Base-by-base conservation (phyloP, 768 basidiomycete genomes). In the Russula earlei region DNA sequence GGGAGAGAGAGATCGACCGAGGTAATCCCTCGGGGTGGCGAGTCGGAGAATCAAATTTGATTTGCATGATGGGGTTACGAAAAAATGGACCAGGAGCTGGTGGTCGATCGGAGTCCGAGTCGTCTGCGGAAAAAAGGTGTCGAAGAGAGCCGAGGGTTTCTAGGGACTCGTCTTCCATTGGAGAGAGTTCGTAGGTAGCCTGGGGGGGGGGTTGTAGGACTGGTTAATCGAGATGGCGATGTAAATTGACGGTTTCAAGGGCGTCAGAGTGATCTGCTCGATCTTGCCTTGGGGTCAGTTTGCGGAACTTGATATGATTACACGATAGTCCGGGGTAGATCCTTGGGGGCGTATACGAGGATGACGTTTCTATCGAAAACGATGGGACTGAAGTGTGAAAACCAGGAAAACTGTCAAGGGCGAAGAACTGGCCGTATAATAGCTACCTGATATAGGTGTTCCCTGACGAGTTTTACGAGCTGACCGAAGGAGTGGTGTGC, bases 111-210 rank as follows among this genome's bases (percentile, higher is more conserved):
- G 61, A 52, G 47, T 63, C 68, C 15, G 61, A 52, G 47, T 64
- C 55, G 20, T 57, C 52, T 17, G 56, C 71, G 12, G 71, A 66
- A 69, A 75, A 77, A 63, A 84, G 72, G 67, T 85, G 83, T 40
- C 81, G 75, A 52, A 85, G 75, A 47, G 83, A 83, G 62, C 83
- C 77, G 31, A 72, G 67, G n/a, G 63, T 58, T 64, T 84, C 82
- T 43, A 83, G 75, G 20, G 66, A 63, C 62, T 84, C 82, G 52
- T 83, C 78, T 50, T 72, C 69, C 22, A 73, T 74, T 24, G 83
- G 69, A 36, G 74, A 68, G 51, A 67, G 60, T 17, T 42, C 12
- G 37, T 5, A 11, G 11, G n/a, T n/a, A n/a, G n/a, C n/a, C n/a
- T n/a, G n/a, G n/a, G n/a, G n/a, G n/a, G n/a, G n/a, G n/a, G n/a